Percentiles rank a stretch among this genome's conserved stretches.
phyloP scores from a whole-genome alignment of 2,329 filamentous ascomycete genomes.

The Penicillium sp. region DNA sequence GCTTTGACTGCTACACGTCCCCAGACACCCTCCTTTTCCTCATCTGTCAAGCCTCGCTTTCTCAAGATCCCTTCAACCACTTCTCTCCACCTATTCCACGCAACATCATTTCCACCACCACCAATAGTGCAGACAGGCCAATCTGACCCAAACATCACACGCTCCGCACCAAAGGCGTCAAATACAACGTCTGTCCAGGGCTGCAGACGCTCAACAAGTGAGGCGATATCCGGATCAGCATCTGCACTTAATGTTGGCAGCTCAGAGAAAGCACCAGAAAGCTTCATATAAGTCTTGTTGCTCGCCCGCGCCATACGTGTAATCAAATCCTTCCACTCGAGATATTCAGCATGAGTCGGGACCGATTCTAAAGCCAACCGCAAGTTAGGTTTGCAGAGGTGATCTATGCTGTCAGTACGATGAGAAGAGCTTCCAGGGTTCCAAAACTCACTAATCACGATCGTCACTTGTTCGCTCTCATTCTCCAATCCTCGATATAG shows the following conservation, averaged over 20 bases:
- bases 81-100: conserved; percentile 74
- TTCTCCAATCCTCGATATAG: conserved; percentile 58
- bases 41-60: conserved; percentile 52
- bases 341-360: conserved; percentile 55
- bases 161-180: conserved; percentile 66
- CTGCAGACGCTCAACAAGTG: conserved; percentile 58
- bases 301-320: conserved; percentile 62
- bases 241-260: conserved; percentile 53
- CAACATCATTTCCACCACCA: conserved; percentile 54
- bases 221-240: conserved; percentile 18
- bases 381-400: conserved; percentile 85
- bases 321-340: conserved; percentile 69
- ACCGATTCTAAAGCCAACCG: conserved; percentile 49
- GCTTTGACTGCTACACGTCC: conserved; percentile 69
- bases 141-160: conserved; percentile 88
- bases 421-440: neutral
- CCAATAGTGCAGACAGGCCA: conserved; percentile 87
- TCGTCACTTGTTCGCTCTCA: conserved; percentile 55
- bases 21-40: conserved; percentile 68
- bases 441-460: conserved; percentile 62
- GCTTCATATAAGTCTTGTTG: conserved; percentile 77
- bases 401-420: conserved; percentile 56
- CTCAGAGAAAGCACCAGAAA: conserved; percentile 84
- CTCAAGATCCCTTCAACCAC: conserved; percentile 67
- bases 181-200: conserved; percentile 74